A percentile compares a stretch with the other conserved stretches of the same genome.
Evolutionary conservation across 1,139 yeast species (phyloP).

Genomic region (Kurtzmaniella quercitrusa): DNA sequence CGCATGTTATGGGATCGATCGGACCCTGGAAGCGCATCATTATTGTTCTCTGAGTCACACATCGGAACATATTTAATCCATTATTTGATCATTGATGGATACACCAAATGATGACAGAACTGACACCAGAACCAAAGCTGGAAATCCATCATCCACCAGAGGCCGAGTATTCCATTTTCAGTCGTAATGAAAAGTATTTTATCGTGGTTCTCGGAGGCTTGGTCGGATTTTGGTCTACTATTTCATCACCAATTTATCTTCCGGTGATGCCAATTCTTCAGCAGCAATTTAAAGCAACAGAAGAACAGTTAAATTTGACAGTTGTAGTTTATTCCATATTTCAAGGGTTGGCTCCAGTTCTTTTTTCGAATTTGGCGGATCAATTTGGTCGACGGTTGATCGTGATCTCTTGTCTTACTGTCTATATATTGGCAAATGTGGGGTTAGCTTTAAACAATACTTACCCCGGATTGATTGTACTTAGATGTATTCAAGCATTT

Average conservation of each 20-base stretch:
- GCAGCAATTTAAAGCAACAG: constrained; percentile 42
- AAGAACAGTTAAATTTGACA: constrained; percentile 54
- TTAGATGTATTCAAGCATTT: constrained; percentile 65
- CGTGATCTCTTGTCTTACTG: constrained; percentile 43
- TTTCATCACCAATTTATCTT: constrained; percentile 62
- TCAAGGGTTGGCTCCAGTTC: constrained; percentile 63
- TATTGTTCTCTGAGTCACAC: not conserved
- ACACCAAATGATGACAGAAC: not conserved
- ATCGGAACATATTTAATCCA: not conserved
- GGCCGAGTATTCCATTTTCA: constrained; percentile 6
- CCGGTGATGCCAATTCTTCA: constrained; percentile 58
- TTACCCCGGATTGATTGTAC: constrained; percentile 50
- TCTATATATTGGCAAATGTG: constrained; percentile 53
- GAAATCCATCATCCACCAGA: constrained; percentile 2
- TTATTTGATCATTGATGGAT: not conserved
- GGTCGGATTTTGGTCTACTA: constrained; percentile 50
- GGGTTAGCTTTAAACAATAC: constrained; percentile 56
- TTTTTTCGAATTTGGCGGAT: constrained; percentile 63
- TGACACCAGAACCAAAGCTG: not conserved
- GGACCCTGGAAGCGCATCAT: not conserved
- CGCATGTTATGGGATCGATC: not conserved
- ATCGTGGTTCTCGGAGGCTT: constrained; percentile 13
- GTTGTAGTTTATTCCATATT: constrained; percentile 63
- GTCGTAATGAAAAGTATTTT: constrained; percentile 8
- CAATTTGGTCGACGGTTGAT: constrained; percentile 61